These are phyloP conservation scores for Eimeria maxima DNA, from an alignment of 169 alveolate genomes.

Conservation along the genomic window DNA sequence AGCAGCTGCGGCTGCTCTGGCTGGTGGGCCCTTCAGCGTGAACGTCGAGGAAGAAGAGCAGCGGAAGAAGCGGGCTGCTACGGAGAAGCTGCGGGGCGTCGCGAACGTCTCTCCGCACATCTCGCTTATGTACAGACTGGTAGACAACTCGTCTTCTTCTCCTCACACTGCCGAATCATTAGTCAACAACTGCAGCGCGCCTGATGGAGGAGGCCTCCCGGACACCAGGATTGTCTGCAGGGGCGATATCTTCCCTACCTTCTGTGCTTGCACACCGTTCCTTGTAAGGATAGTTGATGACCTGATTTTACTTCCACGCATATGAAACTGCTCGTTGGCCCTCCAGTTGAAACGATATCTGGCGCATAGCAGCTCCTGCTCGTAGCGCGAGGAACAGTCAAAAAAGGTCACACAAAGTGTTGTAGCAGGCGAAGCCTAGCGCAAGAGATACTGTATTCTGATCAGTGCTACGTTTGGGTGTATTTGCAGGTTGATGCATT, in stretches of 20 bases:
- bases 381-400: neutral
- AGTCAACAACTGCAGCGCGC: neutral
- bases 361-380: neutral
- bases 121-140: conserved; percentile 60
- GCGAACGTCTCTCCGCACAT: conserved; percentile 57
- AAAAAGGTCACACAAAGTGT: neutral
- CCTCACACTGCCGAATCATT: neutral
- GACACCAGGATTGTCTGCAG: conserved; percentile 65
- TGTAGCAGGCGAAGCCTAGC: neutral
- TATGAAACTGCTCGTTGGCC: neutral
- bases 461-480: neutral
- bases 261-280: conserved; percentile 76
- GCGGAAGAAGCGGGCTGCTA: conserved; percentile 24
- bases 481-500: conserved; percentile 32
- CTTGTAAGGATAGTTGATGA: neutral
- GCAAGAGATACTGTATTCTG: neutral
- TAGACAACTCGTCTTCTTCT: conserved; percentile 1
- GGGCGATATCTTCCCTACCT: conserved; percentile 75
- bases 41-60: conserved; percentile 23
- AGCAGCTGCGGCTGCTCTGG: conserved; percentile 64
- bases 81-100: conserved; percentile 54
- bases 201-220: neutral
- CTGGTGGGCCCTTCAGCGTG: conserved; percentile 3
- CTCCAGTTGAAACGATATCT: neutral
- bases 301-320: neutral